phyloP scores from a whole-genome alignment of 2,329 filamentous ascomycete genomes.

The Seiridium unicorne region DNA sequence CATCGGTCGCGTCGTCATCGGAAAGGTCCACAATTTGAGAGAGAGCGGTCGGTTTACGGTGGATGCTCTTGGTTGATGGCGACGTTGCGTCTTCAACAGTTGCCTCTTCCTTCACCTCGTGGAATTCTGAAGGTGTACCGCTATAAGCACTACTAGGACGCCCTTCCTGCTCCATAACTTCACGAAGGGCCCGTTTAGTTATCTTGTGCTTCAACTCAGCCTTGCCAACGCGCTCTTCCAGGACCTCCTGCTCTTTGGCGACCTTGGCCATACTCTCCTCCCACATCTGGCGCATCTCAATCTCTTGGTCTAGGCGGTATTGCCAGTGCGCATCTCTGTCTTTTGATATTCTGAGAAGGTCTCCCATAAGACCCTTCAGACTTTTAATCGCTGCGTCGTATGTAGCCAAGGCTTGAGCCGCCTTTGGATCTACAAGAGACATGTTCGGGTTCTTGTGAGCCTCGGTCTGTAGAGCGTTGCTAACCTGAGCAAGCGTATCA shows the following conservation, averaged over 20 bases:
- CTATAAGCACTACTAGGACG: slow-evolving; percentile 31
- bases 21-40: slow-evolving; percentile 73
- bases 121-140: not conserved
- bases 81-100: slow-evolving; percentile 34
- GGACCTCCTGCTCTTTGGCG: slow-evolving; percentile 88
- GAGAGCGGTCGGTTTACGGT: slow-evolving; percentile 63
- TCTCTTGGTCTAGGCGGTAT: slow-evolving; percentile 86
- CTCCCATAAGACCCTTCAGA: slow-evolving; percentile 78
- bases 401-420: slow-evolving; percentile 74
- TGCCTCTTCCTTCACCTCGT: slow-evolving; percentile 31
- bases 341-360: slow-evolving; percentile 86
- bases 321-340: slow-evolving; percentile 98
- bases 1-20: slow-evolving; percentile 72
- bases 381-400: slow-evolving; percentile 91
- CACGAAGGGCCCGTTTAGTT: slow-evolving; percentile 85
- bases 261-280: slow-evolving; percentile 98
- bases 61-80: slow-evolving; percentile 36
- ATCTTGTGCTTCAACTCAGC: slow-evolving; percentile 86
- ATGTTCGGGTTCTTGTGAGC: slow-evolving; percentile 67
- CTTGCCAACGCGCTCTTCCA: slow-evolving; percentile 84
- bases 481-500: slow-evolving; percentile 84
- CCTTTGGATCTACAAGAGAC: slow-evolving; percentile 72
- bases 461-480: slow-evolving; percentile 75
- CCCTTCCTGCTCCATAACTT: slow-evolving; percentile 65
- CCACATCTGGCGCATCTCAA: slow-evolving; percentile 92